These are phyloP conservation scores for Eucalyptus cloeziana DNA, from an alignment of 345 rosid species.

Conservation along the genomic window DNA sequence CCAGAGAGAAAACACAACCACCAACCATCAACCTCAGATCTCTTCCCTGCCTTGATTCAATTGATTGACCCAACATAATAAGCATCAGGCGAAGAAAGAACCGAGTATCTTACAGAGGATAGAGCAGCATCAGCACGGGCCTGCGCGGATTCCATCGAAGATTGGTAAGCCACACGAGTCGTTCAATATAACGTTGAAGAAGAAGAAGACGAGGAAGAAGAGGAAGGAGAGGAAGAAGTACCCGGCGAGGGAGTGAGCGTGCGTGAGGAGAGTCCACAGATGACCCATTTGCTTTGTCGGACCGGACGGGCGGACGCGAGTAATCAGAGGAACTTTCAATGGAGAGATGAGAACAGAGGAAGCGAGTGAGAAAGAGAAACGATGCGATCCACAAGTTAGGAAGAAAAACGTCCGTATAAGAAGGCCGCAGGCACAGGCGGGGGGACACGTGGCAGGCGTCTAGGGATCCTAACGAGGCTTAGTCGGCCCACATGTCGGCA, in stretches of 20 bases:
- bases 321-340: neutral
- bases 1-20: neutral
- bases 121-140: constrained; percentile 30
- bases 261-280: neutral
- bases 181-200: accelerated
- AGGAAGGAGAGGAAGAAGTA: neutral
- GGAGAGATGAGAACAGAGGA: neutral
- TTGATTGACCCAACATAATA: neutral
- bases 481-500: neutral
- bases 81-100: neutral
- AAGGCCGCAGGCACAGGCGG: neutral
- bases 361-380: neutral
- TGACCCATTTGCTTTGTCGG: neutral
- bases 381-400: neutral
- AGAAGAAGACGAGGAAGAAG: neutral
- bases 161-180: neutral
- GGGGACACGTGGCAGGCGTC: neutral
- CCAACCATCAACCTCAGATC: neutral
- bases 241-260: constrained; percentile 2
- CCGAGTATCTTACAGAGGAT: constrained; percentile 19
- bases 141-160: neutral
- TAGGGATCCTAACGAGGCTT: neutral
- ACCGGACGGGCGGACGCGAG: neutral
- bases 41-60: neutral
- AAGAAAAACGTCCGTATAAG: neutral